A percentile compares a stretch with the other conserved stretches of the same genome.
These are phyloP conservation scores for Eragrostis curvula DNA, from an alignment of 176 grass and related monocot species.

Conservation along the genomic window DNA sequence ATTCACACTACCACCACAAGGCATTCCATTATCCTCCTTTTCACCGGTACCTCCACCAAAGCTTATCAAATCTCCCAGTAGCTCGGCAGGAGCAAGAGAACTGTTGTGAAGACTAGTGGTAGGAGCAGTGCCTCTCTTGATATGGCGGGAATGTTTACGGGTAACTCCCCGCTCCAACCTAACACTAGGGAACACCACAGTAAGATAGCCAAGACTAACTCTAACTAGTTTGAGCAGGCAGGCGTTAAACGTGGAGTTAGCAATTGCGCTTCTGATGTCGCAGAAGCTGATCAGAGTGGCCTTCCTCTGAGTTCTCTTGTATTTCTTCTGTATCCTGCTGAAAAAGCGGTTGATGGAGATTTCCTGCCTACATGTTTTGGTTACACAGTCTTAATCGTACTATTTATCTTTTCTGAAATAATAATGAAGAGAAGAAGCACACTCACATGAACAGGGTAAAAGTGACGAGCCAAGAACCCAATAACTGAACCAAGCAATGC, in stretches of 20 bases:
- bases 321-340: slow-evolving; percentile 53
- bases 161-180: slow-evolving; percentile 28
- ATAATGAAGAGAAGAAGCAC: slow-evolving; percentile 30
- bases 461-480: slow-evolving; percentile 45
- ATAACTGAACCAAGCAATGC: slow-evolving; percentile 38
- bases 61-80: slow-evolving; percentile 40
- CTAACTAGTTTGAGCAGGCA: slow-evolving; percentile 45
- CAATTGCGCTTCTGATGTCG: slow-evolving; percentile 61
- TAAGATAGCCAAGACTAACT: slow-evolving; percentile 42
- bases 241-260: slow-evolving; percentile 30
- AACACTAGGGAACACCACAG: slow-evolving; percentile 37
- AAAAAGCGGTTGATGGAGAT: slow-evolving; percentile 61
- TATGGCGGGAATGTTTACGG: slow-evolving; percentile 1
- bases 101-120: neutral
- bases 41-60: neutral
- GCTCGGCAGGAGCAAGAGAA: slow-evolving; percentile 26
- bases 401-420: slow-evolving; percentile 3
- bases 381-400: slow-evolving; percentile 19
- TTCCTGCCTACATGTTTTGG: slow-evolving; percentile 65
- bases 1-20: neutral
- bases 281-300: slow-evolving; percentile 52
- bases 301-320: slow-evolving; percentile 48
- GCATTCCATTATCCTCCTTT: slow-evolving; percentile 12
- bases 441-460: slow-evolving; percentile 54
- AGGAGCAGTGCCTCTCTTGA: neutral